These are phyloP conservation scores for Pseudozyma hubeiensis DNA, from an alignment of 1,284 basidiomycete species.

Conservation along the genomic window DNA sequence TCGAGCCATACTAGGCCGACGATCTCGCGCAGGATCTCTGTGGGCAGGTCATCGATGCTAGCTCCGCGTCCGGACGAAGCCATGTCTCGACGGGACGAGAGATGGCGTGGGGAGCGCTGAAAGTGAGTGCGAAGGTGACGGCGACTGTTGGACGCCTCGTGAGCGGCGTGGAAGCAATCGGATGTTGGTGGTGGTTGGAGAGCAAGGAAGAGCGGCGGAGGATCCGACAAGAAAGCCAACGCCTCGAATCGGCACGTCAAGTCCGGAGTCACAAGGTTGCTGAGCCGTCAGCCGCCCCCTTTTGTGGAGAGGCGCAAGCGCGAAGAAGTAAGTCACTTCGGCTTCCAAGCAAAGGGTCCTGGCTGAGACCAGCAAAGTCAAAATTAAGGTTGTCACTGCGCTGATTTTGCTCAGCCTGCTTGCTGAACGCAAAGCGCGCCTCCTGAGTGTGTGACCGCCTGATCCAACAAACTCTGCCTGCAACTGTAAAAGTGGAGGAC, in stretches of 20 bases:
- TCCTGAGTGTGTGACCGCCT: no score
- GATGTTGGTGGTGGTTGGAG: no score
- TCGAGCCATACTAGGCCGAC: constrained; percentile 60
- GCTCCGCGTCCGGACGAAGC: constrained; percentile 34
- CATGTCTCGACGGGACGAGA: constrained; percentile 26
- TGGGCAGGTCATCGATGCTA: constrained; percentile 50
- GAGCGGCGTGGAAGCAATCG: no score
- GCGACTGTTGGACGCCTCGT: no score
- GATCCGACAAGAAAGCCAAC: no score
- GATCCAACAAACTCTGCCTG: no score
- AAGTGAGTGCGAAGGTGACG: background rate
- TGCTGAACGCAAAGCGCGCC: background rate
- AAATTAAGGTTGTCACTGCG: constrained; percentile 7
- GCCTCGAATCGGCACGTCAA: background rate
- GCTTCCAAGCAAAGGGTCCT: background rate
- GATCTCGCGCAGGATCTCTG: constrained; percentile 59
- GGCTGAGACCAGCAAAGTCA: background rate
- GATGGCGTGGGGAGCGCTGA: constrained; percentile 6
- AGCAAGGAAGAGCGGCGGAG: no score
- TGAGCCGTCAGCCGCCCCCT: no score
- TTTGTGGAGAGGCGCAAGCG: background rate
- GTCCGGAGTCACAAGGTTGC: background rate
- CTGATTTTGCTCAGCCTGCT: constrained; percentile 11
- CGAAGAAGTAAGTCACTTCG: background rate
- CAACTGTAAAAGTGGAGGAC: background rate